These are phyloP conservation scores for Hypoxylon fuscum DNA, from an alignment of 495 filamentous ascomycete genomes.

Conservation along the genomic window DNA sequence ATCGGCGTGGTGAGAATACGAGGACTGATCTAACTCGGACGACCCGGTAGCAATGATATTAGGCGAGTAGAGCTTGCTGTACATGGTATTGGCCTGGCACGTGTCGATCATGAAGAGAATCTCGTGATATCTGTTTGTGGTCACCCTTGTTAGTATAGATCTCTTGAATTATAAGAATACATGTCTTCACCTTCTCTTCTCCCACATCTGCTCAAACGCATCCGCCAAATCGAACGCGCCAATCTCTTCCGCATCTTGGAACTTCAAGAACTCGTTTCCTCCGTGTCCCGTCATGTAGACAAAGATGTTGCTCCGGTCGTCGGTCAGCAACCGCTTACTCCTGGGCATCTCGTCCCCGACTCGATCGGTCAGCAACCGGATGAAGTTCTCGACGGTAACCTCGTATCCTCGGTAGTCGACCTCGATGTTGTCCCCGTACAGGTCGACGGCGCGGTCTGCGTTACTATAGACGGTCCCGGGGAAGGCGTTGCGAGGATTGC, in stretches of 20 bases:
- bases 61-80: constrained; percentile 94
- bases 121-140: constrained; percentile 75
- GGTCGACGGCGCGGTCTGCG: constrained; percentile 90
- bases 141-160: constrained; percentile 9
- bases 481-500: constrained; percentile 98
- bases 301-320: constrained; percentile 93
- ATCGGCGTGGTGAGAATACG: constrained; percentile 96
- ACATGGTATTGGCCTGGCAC: constrained; percentile 99
- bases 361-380: constrained; percentile 91
- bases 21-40: constrained; percentile 91
- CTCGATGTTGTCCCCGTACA: constrained; percentile 99
- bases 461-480: constrained; percentile 99
- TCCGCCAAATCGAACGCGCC: constrained; percentile 95
- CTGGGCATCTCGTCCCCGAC: constrained; percentile 92
- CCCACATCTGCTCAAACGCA: constrained; percentile 99
- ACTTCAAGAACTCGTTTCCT: constrained; percentile 98
- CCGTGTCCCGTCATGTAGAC: constrained; percentile 99
- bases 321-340: constrained; percentile 89
- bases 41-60: constrained; percentile 97
- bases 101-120: constrained; percentile 99
- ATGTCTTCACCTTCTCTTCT: constrained; percentile 82
- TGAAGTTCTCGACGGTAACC: constrained; percentile 98
- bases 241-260: constrained; percentile 98
- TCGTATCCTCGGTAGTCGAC: constrained; percentile 98
- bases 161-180: constrained; percentile 1